Evolutionary conservation across 2,329 filamentous ascomycete genomes (phyloP).

Genomic region (Talaromyces sp.): DNA sequence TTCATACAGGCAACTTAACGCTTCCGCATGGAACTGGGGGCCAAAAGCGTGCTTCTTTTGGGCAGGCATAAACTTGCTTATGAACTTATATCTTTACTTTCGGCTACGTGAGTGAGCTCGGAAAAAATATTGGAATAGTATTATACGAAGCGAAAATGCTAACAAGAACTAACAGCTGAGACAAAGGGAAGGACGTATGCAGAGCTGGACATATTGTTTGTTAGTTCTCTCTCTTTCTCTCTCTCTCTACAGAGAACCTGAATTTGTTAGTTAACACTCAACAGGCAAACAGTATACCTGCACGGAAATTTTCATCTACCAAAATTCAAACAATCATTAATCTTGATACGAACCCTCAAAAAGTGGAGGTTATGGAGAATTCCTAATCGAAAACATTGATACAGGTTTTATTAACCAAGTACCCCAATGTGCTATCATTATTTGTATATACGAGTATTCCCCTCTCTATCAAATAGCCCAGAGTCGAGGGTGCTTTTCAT

Average conservation of each 20-base stretch:
- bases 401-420: not conserved
- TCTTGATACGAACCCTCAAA: not conserved
- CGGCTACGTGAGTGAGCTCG: constrained; percentile 44
- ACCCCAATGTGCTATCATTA: not conserved
- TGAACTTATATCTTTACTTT: constrained; percentile 72
- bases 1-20: constrained; percentile 77
- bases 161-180: constrained; percentile 43
- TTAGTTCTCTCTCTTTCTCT: constrained; percentile 38
- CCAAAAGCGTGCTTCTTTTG: constrained; percentile 81
- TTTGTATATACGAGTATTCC: not conserved
- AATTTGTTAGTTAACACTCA: not conserved
- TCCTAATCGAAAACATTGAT: not conserved
- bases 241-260: not conserved
- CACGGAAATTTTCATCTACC: constrained; percentile 60
- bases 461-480: too few species aligned
- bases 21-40: constrained; percentile 73
- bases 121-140: too few species aligned
- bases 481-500: too few species aligned
- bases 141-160: too few species aligned
- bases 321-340: constrained; percentile 45
- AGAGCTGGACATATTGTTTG: constrained; percentile 75
- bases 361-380: not conserved
- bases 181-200: constrained; percentile 71
- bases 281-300: constrained; percentile 45
- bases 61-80: constrained; percentile 67